A percentile compares a stretch with the other conserved stretches of the same genome.
phyloP scores from a whole-genome alignment of 2,329 filamentous ascomycete species.

The Beauveria brongniartii region DNA sequence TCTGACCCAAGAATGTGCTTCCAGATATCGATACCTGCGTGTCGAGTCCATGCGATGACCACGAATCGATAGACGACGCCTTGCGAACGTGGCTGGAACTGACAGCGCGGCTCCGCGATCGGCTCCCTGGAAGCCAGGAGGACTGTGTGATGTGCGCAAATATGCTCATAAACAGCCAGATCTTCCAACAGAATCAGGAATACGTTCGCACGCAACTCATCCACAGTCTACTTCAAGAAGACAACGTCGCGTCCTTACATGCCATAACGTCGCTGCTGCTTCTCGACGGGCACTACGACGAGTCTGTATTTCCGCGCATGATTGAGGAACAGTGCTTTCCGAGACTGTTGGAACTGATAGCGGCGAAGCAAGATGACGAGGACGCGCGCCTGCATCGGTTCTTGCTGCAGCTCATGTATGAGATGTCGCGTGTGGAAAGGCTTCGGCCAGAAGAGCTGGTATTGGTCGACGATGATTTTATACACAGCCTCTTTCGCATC shows the following conservation, averaged over 20 bases:
- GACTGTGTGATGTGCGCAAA: slow-evolving; percentile 75
- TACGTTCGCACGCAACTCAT: slow-evolving; percentile 92
- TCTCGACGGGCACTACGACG: slow-evolving; percentile 74
- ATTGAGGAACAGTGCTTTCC: slow-evolving; percentile 77
- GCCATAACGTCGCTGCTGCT: slow-evolving; percentile 77
- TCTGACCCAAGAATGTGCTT: background rate
- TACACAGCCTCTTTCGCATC: slow-evolving; percentile 74
- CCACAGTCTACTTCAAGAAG: slow-evolving; percentile 84
- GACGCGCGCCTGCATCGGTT: slow-evolving; percentile 69
- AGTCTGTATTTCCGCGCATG: slow-evolving; percentile 78
- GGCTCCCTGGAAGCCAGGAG: slow-evolving; percentile 67
- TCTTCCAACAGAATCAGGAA: slow-evolving; percentile 68
- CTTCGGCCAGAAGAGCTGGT: slow-evolving; percentile 67
- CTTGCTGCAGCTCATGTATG: slow-evolving; percentile 83
- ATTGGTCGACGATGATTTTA: slow-evolving; percentile 72
- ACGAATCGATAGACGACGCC: slow-evolving; percentile 68
- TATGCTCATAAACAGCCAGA: slow-evolving; percentile 63
- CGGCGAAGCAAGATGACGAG: slow-evolving; percentile 52
- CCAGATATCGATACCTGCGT: slow-evolving; percentile 42
- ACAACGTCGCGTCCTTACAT: slow-evolving; percentile 72
- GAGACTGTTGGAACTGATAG: slow-evolving; percentile 74
- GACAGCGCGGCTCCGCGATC: slow-evolving; percentile 66
- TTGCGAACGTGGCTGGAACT: slow-evolving; percentile 78
- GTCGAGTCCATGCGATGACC: slow-evolving; percentile 37
- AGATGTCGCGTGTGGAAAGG: slow-evolving; percentile 89